Conservation (phyloP, 306 rosid genomes). For the Quercus rubra region DNA sequence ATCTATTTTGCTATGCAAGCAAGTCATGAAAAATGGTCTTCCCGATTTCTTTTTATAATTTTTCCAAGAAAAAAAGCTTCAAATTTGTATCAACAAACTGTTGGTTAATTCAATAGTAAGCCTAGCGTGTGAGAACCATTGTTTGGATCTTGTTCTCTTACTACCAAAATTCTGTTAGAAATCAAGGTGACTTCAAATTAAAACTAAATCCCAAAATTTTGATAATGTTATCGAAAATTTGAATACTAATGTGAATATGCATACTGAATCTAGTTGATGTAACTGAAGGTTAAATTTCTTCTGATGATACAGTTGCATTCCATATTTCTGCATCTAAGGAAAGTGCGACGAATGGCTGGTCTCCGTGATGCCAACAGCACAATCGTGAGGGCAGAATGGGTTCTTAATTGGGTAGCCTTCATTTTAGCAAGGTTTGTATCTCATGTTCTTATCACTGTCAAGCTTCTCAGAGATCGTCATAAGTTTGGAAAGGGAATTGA, state of each 20-base stretch:
- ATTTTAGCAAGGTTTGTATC: constrained; percentile 54
- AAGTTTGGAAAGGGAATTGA: constrained; percentile 76
- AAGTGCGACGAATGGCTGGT: constrained; percentile 82
- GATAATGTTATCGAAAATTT: no score
- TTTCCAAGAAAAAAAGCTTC: background rate
- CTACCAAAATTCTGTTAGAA: no score
- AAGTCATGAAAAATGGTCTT: background rate
- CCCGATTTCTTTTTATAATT: background rate
- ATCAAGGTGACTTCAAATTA: no score
- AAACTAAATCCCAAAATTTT: no score
- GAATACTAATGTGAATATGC: no score
- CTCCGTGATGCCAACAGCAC: constrained; percentile 44
- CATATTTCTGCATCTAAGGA: constrained; percentile 76
- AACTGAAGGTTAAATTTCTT: constrained; percentile 18
- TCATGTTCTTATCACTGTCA: constrained; percentile 73
- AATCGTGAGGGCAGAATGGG: constrained; percentile 73
- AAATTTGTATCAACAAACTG: background rate
- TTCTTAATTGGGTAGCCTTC: constrained; percentile 77
- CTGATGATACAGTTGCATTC: constrained; percentile 74
- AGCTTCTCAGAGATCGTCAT: constrained; percentile 71
- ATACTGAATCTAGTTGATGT: background rate
- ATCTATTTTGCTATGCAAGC: background rate
- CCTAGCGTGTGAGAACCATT: background rate
- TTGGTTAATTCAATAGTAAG: background rate
- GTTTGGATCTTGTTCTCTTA: no score